Conservation (phyloP, 305 asterid species). For the Fraxinus sp. region DNA sequence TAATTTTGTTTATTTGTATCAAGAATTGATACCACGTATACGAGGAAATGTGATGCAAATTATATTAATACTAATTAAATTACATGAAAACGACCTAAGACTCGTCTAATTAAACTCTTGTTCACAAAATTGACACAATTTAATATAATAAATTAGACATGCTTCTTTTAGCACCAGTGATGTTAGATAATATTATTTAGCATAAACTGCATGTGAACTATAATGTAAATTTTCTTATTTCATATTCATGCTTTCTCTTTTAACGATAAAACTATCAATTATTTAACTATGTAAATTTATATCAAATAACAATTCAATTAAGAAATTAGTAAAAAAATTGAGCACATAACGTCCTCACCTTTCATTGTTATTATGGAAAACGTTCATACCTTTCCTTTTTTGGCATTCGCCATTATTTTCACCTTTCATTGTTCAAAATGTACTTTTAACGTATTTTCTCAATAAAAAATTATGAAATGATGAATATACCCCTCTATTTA, state of each 20-base stretch:
- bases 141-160: background rate
- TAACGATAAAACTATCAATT: background rate
- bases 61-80: background rate
- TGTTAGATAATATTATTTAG: background rate
- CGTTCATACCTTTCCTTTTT: too few species aligned
- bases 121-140: background rate
- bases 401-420: too few species aligned
- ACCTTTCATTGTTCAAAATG: too few species aligned
- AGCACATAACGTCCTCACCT: too few species aligned
- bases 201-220: background rate
- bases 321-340: background rate
- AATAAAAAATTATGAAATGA: too few species aligned
- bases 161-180: background rate
- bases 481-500: too few species aligned
- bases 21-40: background rate
- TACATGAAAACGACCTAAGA: background rate
- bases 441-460: too few species aligned
- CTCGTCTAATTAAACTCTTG: background rate
- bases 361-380: too few species aligned
- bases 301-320: background rate
- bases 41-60: background rate
- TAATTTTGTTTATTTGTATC: background rate
- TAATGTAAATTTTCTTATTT: background rate
- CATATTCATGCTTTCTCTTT: background rate
- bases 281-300: background rate